Percentiles rank a stretch among this genome's conserved stretches.
These are phyloP conservation scores for Nicotiana tomentosiformis DNA, from an alignment of 257 asterid species.

Conservation along the genomic window DNA sequence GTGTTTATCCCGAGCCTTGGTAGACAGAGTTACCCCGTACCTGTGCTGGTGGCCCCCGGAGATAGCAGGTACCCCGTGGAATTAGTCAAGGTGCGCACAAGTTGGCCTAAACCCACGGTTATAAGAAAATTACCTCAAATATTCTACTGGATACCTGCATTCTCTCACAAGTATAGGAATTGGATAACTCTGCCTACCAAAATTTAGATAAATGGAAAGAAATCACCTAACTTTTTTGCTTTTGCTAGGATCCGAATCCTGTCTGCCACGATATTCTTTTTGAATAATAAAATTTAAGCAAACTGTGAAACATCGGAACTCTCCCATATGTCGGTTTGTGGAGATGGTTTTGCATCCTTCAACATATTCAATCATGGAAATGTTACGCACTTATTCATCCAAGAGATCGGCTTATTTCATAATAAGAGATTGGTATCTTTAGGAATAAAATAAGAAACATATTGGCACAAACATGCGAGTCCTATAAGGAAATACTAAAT, in stretches of 20 bases:
- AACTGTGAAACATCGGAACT: background rate
- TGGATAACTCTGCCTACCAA: background rate
- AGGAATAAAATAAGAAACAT: background rate
- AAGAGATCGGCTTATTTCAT: background rate
- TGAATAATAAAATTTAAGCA: background rate
- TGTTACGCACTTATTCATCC: background rate
- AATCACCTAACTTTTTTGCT: background rate
- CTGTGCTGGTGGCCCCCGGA: too few relatives aligned
- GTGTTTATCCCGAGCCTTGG: background rate
- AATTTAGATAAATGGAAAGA: background rate
- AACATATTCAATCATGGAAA: background rate
- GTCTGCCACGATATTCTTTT: background rate
- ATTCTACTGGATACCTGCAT: background rate
- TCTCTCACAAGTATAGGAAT: background rate
- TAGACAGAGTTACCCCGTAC: too few relatives aligned
- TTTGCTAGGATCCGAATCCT: background rate
- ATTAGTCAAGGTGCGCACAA: too few relatives aligned
- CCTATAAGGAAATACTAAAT: background rate
- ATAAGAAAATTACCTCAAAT: background rate
- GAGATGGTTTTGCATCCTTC: background rate
- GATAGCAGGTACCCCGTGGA: too few relatives aligned
- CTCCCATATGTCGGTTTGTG: background rate
- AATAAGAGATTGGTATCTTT: too few relatives aligned
- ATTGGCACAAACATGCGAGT: background rate
- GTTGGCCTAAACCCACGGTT: too few relatives aligned